phyloP scores from a whole-genome alignment of 192 early-diverging fungal species.

The Thamnidium elegans region DNA sequence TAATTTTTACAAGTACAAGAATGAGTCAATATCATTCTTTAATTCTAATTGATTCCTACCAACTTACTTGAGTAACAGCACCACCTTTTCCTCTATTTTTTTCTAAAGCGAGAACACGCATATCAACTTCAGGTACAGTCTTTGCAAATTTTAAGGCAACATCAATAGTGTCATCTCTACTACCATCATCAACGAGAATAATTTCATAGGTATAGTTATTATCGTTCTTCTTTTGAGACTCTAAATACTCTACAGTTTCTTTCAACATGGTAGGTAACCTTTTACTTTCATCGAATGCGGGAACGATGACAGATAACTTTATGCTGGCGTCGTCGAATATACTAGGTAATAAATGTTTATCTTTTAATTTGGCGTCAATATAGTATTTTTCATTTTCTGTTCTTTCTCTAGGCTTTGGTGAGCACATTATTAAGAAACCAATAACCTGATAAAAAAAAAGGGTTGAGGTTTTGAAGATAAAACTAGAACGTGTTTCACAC shows the following conservation, averaged over 20 bases:
- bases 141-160: constrained; percentile 68
- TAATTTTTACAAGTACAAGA: constrained; percentile 24
- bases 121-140: constrained; percentile 49
- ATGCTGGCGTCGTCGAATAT: constrained; percentile 46
- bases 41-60: background rate
- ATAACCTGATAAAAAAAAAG: constrained; percentile 26
- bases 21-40: background rate
- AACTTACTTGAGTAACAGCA: constrained; percentile 77
- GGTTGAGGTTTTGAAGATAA: no score
- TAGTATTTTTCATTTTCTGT: constrained; percentile 56
- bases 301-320: constrained; percentile 77
- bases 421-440: constrained; percentile 27
- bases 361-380: constrained; percentile 29
- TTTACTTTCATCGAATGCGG: constrained; percentile 87
- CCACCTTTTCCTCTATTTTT: constrained; percentile 93
- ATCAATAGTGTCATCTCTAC: constrained; percentile 70
- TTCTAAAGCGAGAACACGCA: constrained; percentile 73
- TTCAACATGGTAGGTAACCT: constrained; percentile 84
- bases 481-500: no score
- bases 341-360: constrained; percentile 41
- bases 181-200: constrained; percentile 92
- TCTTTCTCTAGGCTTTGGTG: constrained; percentile 44
- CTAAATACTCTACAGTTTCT: constrained; percentile 72
- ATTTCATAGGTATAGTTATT: constrained; percentile 74
- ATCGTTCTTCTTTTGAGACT: constrained; percentile 38